Evolutionary conservation across 345 rosid genomes (phyloP).

Genomic region (Balakata baccata): DNA sequence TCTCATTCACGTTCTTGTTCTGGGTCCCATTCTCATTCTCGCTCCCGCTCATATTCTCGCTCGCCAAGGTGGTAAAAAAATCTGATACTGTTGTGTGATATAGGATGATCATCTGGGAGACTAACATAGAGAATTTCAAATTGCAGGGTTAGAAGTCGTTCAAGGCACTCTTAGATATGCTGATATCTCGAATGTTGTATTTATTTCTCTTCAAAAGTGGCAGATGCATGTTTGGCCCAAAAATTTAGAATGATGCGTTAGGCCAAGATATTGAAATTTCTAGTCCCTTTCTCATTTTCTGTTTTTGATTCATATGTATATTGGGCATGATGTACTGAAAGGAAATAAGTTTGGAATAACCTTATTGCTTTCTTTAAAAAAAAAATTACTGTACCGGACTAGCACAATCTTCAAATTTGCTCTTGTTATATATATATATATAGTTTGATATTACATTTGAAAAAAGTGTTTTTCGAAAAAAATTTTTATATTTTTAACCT

Average conservation of each 20-base stretch:
- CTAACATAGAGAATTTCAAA: slow-evolving; percentile 14
- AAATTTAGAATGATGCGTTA: not conserved
- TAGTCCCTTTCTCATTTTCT: not conserved
- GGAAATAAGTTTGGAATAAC: not conserved
- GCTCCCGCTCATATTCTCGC: not conserved
- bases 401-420: no score
- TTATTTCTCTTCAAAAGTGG: not conserved
- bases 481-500: no score
- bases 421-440: no score
- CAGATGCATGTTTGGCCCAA: not conserved
- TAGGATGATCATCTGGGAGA: no score
- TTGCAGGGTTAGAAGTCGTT: slow-evolving; percentile 64
- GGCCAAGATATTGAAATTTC: not conserved
- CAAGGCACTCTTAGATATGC: slow-evolving; percentile 50
- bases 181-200: not conserved
- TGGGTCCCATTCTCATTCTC: not conserved
- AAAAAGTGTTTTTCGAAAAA: no score
- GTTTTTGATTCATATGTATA: not conserved
- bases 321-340: not conserved
- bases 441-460: no score
- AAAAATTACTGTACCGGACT: no score
- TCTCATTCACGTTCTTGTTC: slow-evolving; percentile 38
- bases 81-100: not conserved
- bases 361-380: no score
- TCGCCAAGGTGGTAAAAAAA: slow-evolving; percentile 60